Conservation (phyloP, 768 basidiomycete species). For the Tulasnella sp. region DNA sequence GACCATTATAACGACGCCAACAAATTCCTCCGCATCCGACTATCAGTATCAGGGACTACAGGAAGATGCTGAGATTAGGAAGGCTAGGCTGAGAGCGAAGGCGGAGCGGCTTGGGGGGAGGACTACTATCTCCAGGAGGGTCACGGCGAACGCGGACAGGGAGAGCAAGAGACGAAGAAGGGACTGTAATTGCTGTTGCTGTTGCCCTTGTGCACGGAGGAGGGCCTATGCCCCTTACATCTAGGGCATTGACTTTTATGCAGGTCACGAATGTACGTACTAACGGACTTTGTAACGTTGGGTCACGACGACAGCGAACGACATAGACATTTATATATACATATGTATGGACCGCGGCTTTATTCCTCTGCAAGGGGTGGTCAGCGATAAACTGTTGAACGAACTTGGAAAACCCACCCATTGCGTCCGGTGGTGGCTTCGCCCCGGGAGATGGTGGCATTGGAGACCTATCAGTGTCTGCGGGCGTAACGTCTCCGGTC, state of each 20-base stretch:
- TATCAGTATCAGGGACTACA: not conserved
- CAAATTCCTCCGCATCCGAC: not conserved
- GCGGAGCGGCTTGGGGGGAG: not conserved
- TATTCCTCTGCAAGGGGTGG: not conserved
- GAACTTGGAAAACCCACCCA: not conserved
- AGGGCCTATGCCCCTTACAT: not conserved
- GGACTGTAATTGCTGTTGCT: not conserved
- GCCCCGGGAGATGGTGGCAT: constrained; percentile 5
- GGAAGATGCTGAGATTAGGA: not conserved
- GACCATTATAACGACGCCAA: no score
- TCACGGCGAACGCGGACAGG: not conserved
- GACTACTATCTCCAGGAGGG: not conserved
- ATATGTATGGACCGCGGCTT: not conserved
- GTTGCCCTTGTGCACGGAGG: not conserved
- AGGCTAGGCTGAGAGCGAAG: not conserved
- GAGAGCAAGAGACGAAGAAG: not conserved
- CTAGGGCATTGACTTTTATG: not conserved
- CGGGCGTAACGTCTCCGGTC: not conserved
- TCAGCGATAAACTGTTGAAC: not conserved
- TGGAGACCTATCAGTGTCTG: not conserved
- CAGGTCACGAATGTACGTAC: not conserved
- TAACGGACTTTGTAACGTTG: not conserved
- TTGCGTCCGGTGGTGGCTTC: not conserved
- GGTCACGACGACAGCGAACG: not conserved
- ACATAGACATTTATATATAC: not conserved